Evolutionary conservation across 441 rosid genomes (phyloP).

Genomic region (Gossypium schwendimanii): DNA sequence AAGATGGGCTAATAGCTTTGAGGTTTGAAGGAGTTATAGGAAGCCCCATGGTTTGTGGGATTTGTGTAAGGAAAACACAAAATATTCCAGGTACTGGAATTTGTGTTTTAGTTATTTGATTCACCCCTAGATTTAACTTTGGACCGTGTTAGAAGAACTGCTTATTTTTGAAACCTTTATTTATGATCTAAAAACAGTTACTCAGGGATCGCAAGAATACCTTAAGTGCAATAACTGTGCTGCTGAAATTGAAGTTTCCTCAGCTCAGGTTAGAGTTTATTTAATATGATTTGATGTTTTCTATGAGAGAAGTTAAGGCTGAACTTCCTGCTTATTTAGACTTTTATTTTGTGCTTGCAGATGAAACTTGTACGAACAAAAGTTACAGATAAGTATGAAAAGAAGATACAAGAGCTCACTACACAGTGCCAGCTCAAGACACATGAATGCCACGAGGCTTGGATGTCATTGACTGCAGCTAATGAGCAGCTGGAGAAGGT

Average conservation of each 20-base stretch:
- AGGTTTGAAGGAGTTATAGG: conserved; percentile 71
- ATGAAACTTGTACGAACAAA: conserved; percentile 65
- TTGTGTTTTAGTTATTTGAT: conserved; percentile 12
- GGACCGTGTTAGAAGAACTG: background rate
- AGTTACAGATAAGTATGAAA: conserved; percentile 72
- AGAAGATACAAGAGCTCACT: conserved; percentile 67
- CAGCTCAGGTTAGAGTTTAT: conserved; percentile 62
- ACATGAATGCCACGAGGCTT: conserved; percentile 86
- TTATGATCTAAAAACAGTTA: conserved; percentile 30
- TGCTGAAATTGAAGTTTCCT: conserved; percentile 62
- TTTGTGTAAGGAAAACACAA: conserved; percentile 70
- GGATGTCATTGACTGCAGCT: conserved; percentile 82
- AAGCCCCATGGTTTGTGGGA: conserved; percentile 65
- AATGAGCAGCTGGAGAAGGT: conserved; percentile 77
- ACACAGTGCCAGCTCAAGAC: conserved; percentile 52
- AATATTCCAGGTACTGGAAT: conserved; percentile 36
- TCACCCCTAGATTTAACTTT: background rate
- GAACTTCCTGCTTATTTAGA: conserved; percentile 12
- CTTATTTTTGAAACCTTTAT: conserved; percentile 5
- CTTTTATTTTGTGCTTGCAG: conserved; percentile 35
- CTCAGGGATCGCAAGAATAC: conserved; percentile 38
- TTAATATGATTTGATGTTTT: conserved; percentile 42
- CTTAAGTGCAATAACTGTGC: conserved; percentile 64
- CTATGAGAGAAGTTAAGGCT: conserved; percentile 12
- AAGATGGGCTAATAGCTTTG: conserved; percentile 47